Evolutionary conservation across 1,284 basidiomycete genomes (phyloP), one percentile per base, ranked within the genome.

Genomic region (Tetrapyrgos nigripes): DNA sequence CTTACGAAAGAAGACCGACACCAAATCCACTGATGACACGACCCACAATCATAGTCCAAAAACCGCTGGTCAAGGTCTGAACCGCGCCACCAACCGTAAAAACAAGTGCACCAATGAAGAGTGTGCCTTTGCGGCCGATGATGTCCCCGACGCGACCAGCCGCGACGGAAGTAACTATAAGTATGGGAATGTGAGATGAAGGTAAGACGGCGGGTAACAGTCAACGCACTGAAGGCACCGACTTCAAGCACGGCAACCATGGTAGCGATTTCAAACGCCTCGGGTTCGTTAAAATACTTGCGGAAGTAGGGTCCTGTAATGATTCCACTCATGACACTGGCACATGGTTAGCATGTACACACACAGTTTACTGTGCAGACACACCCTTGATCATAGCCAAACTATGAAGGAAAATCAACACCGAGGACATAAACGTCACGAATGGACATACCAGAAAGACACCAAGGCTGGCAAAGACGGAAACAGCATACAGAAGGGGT

Each of bases 241-340:
- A 98, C 85, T 76, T 98, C 96, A 26, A 95, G 78, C 2, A 95
- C 88, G 21, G 95, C 93, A 28, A 97, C 96, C 92, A 97, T 96
- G 17, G 93, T 96, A 24, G 92, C 90, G 24, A 89, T 74, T 67
- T 87, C 79, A 40, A 88, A 71, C 3, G 85, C 78, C 27, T 84
- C 85, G 4, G 96, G 96, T 27, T 91, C 83, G 63, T 92, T 80
- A 79, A 97, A 94, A 74, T 84, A 93, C 60, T 86, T 83, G 67
- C 85, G 87, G 77, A 98, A 97, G 73, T 96, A 87, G 26, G 94
- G 94, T 0, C 94, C 93, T 21, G 96, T 98, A 73, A 98, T 97
- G 68, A 97, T 89, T 29, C 94, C 94, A 64, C 89, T 92, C 90
- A 93, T 93, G 70, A 93, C 91, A 60, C 91, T 90, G 66, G 50